These are phyloP conservation scores for Marsdenia floribunda DNA, from an alignment of 257 asterid species.

Conservation along the genomic window DNA sequence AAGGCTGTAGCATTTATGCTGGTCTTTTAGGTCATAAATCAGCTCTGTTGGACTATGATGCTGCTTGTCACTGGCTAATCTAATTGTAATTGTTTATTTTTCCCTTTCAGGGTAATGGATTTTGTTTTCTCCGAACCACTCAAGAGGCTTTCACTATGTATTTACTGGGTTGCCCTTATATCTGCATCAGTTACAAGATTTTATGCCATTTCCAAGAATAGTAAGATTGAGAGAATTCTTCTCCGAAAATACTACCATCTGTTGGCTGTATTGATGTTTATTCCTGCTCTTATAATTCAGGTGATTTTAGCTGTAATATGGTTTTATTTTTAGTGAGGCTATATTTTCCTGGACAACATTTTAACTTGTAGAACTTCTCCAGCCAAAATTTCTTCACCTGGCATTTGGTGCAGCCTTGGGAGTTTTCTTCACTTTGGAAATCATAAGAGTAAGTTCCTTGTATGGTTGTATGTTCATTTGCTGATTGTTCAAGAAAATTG, in stretches of 20 bases:
- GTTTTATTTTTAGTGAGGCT: neutral
- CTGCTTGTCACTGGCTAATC: neutral
- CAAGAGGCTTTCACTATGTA: conserved; percentile 66
- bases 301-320: conserved; percentile 21
- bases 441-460: conserved; percentile 66
- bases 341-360: neutral
- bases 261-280: conserved; percentile 64
- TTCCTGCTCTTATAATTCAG: conserved; percentile 47
- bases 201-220: conserved; percentile 71
- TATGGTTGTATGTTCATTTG: conserved; percentile 13
- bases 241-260: conserved; percentile 97
- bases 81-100: conserved; percentile 12
- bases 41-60: neutral
- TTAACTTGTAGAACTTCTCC: conserved; percentile 18
- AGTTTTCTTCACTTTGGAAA: conserved; percentile 77
- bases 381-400: conserved; percentile 58
- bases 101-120: conserved; percentile 57
- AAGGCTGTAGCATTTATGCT: neutral
- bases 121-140: conserved; percentile 78
- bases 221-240: conserved; percentile 86
- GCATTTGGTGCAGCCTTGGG: conserved; percentile 97
- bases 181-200: conserved; percentile 60
- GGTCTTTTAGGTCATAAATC: neutral
- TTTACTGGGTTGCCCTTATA: conserved; percentile 75
- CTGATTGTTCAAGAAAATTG: conserved; percentile 1